Percentiles rank a stretch among this genome's conserved stretches.
These are phyloP conservation scores for Inga leiocalycina DNA, from an alignment of 306 rosid genomes.

Conservation along the genomic window DNA sequence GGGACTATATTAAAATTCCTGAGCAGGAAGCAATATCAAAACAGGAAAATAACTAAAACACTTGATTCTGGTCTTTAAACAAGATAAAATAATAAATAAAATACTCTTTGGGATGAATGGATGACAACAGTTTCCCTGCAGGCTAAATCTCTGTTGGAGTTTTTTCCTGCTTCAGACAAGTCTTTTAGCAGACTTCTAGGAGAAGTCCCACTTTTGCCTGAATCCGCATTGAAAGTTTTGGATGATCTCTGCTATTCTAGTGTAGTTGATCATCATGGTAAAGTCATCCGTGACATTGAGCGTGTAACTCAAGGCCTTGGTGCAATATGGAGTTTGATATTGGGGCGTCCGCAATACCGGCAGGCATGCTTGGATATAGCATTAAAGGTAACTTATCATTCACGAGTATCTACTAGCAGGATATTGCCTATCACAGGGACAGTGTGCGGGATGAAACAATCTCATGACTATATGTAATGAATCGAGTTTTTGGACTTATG, in stretches of 20 bases:
- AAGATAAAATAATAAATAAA: background rate
- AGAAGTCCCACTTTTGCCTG: conserved; percentile 88
- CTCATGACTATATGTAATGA: background rate
- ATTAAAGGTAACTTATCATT: conserved; percentile 62
- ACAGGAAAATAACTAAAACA: background rate
- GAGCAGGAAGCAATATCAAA: background rate
- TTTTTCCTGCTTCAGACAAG: conserved; percentile 92
- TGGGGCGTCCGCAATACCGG: conserved; percentile 89
- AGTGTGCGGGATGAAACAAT: conserved; percentile 4
- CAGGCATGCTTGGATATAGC: conserved; percentile 82
- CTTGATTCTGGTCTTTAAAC: background rate
- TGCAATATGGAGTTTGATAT: conserved; percentile 92
- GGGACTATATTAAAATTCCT: background rate
- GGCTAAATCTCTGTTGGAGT: conserved; percentile 80
- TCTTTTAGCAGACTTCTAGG: conserved; percentile 95
- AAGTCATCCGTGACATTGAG: conserved; percentile 73
- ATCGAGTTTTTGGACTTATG: background rate
- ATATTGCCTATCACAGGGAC: conserved; percentile 13
- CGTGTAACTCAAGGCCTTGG: conserved; percentile 99
- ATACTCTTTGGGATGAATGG: background rate
- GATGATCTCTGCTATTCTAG: conserved; percentile 79
- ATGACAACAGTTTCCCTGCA: conserved; percentile 37
- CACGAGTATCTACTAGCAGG: conserved; percentile 23
- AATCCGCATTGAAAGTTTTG: conserved; percentile 73
- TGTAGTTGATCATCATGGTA: conserved; percentile 66